A percentile compares a stretch with the other conserved stretches of the same genome.
These are phyloP conservation scores for Coemansia sp. DNA, from an alignment of 192 early-diverging fungal genomes.

Conservation along the genomic window DNA sequence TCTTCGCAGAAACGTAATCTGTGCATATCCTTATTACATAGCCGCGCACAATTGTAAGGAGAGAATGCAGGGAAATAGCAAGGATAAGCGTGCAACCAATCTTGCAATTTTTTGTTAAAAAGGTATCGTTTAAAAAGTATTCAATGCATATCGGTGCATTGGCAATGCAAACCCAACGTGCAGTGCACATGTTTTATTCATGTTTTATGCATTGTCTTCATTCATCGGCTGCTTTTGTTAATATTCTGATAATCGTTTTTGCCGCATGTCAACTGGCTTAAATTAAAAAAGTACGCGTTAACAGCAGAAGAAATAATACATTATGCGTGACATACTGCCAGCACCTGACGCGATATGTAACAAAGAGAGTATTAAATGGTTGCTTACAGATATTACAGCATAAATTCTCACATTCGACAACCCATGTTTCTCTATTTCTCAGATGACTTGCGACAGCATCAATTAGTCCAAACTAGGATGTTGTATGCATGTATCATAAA, in stretches of 20 bases:
- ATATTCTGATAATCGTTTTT: background rate
- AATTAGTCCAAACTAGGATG: background rate
- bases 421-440: background rate
- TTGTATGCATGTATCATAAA: background rate
- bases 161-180: background rate
- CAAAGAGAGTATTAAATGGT: background rate
- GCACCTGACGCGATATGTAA: background rate
- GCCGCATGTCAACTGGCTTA: background rate
- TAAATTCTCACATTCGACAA: too few relatives aligned
- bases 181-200: background rate
- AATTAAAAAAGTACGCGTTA: constrained; percentile 1
- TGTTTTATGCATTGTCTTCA: background rate
- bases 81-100: background rate
- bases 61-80: background rate
- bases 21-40: background rate
- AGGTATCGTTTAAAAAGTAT: background rate
- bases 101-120: constrained; percentile 1
- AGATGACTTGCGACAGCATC: background rate
- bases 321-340: background rate
- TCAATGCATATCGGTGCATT: background rate
- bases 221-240: background rate
- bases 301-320: background rate
- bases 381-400: background rate
- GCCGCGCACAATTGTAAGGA: background rate
- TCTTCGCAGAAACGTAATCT: background rate